Evolutionary conservation across 495 filamentous ascomycete species (phyloP).

Genomic region (Penicillium bialowiezense): DNA sequence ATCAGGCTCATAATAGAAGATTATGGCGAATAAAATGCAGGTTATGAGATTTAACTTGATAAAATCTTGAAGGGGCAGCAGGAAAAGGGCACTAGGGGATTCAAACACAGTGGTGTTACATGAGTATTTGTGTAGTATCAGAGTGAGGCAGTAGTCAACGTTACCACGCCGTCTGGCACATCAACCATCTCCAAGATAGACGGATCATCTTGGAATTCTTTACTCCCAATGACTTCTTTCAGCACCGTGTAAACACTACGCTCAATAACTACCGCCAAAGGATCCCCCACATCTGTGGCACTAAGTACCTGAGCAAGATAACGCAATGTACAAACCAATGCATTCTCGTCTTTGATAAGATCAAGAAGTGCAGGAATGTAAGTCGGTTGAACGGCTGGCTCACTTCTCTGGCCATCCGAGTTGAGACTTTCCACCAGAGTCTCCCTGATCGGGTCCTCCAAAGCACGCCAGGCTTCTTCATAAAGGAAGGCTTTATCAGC

Average conservation of each 20-base stretch:
- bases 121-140: too few relatives aligned
- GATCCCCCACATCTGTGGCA: neutral
- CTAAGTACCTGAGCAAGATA: conserved; percentile 18
- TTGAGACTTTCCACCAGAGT: conserved; percentile 25
- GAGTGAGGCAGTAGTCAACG: neutral
- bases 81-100: too few relatives aligned
- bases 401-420: conserved; percentile 23
- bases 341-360: neutral
- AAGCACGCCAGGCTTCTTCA: conserved; percentile 17
- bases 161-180: conserved; percentile 14
- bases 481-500: conserved; percentile 28
- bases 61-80: too few relatives aligned
- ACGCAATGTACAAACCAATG: conserved; percentile 3
- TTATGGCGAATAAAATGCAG: too few relatives aligned
- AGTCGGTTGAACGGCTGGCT: conserved; percentile 34
- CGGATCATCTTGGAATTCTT: conserved; percentile 14
- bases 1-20: too few relatives aligned
- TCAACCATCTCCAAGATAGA: conserved; percentile 15
- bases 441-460: conserved; percentile 18
- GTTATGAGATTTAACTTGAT: too few relatives aligned
- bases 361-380: conserved; percentile 32
- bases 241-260: conserved; percentile 15
- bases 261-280: conserved; percentile 14
- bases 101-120: too few relatives aligned
- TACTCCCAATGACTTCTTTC: conserved; percentile 15